Evolutionary conservation across 2,329 filamentous ascomycete species (phyloP).

Genomic region (Colletotrichum tropicale): DNA sequence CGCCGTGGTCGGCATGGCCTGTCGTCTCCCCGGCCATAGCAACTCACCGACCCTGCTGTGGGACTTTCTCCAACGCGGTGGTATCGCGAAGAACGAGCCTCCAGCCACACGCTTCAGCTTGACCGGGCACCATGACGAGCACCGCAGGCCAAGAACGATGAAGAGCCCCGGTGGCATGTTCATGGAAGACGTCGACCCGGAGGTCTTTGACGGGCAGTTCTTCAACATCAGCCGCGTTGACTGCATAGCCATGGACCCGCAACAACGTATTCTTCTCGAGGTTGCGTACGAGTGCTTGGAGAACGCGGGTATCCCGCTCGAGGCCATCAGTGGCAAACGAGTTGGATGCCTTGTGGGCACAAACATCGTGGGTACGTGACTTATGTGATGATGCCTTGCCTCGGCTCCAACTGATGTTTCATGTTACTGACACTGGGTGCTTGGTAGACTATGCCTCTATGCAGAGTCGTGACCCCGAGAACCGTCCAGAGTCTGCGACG

Average conservation of each 20-base stretch:
- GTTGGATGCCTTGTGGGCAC: constrained; percentile 26
- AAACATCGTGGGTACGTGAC: constrained; percentile 26
- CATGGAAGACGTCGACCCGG: constrained; percentile 12
- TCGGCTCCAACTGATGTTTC: not conserved
- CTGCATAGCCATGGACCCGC: constrained; percentile 57
- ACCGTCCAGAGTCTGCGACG: not conserved
- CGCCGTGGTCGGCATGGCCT: constrained; percentile 47
- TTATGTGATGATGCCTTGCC: not conserved
- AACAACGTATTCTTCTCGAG: constrained; percentile 51
- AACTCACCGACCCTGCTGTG: constrained; percentile 38
- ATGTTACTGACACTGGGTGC: not conserved
- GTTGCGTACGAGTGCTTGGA: constrained; percentile 29
- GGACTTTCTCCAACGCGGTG: constrained; percentile 36
- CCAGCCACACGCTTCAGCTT: constrained; percentile 36
- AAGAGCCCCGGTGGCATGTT: constrained; percentile 41
- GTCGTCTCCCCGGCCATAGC: constrained; percentile 43
- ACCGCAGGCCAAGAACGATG: constrained; percentile 38
- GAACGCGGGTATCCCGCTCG: not conserved
- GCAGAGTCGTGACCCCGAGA: not conserved
- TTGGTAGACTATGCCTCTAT: not conserved
- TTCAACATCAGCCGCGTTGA: constrained; percentile 49
- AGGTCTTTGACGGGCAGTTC: constrained; percentile 35
- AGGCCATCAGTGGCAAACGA: not conserved
- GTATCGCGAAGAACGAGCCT: constrained; percentile 32
- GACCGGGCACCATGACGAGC: constrained; percentile 38